A percentile compares a stretch with the other conserved stretches of the same genome.
phyloP scores from a whole-genome alignment of 2,329 filamentous ascomycete species.

The Cephalotrichum gorgonifer region DNA sequence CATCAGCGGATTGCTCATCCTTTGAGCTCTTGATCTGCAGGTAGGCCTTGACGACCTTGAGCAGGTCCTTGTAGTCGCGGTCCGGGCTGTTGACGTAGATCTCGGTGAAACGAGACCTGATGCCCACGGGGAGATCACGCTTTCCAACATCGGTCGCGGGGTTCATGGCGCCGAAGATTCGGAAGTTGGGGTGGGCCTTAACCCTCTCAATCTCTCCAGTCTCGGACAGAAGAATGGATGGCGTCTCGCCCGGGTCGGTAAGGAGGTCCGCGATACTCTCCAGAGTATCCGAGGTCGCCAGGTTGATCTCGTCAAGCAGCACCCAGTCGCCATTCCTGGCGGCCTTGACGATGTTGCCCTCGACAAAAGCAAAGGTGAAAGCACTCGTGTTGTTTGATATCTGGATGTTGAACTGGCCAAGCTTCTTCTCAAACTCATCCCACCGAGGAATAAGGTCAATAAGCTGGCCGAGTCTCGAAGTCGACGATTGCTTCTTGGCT shows the following conservation, averaged over 20 bases:
- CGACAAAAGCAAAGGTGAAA: slow-evolving; percentile 92
- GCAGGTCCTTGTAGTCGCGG: slow-evolving; percentile 71
- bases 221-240: slow-evolving; percentile 83
- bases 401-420: slow-evolving; percentile 74
- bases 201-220: slow-evolving; percentile 88
- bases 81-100: slow-evolving; percentile 91
- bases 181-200: slow-evolving; percentile 81
- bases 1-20: slow-evolving; percentile 63
- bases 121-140: slow-evolving; percentile 78
- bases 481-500: slow-evolving; percentile 21
- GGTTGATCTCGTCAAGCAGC: slow-evolving; percentile 90
- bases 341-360: slow-evolving; percentile 95
- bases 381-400: slow-evolving; percentile 59
- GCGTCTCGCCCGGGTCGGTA: slow-evolving; percentile 57
- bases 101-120: slow-evolving; percentile 89
- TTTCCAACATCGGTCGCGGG: slow-evolving; percentile 96
- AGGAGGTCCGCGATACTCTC: slow-evolving; percentile 89
- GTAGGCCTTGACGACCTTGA: slow-evolving; percentile 82
- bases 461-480: slow-evolving; percentile 56
- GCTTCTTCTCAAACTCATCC: slow-evolving; percentile 65
- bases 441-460: slow-evolving; percentile 55
- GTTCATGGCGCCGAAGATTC: slow-evolving; percentile 98
- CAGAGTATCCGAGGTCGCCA: slow-evolving; percentile 87
- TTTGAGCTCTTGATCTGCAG: slow-evolving; percentile 61
- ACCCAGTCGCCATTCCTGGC: slow-evolving; percentile 95